Evolutionary conservation across 2,329 filamentous ascomycete genomes (phyloP).

Genomic region (Penicillium sp.): DNA sequence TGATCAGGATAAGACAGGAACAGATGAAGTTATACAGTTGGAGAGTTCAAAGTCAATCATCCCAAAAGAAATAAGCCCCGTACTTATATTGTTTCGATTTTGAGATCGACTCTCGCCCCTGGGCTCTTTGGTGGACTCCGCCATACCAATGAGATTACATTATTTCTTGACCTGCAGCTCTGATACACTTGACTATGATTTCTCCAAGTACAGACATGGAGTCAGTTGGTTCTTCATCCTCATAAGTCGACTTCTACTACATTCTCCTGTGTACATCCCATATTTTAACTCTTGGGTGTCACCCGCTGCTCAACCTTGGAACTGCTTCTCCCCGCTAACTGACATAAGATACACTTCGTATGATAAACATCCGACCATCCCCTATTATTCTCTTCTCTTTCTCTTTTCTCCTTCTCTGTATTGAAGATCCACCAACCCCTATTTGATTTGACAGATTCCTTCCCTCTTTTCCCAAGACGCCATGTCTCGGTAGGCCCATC

Average conservation of each 20-base stretch:
- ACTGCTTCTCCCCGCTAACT: not conserved
- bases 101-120: conserved; percentile 1
- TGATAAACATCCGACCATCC: too few species aligned
- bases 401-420: not conserved
- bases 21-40: too few species aligned
- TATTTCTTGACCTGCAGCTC: not conserved
- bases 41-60: not conserved
- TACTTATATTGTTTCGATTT: not conserved
- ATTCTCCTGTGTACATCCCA: too few species aligned
- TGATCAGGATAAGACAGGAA: not conserved
- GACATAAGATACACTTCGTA: too few species aligned
- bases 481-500: conserved; percentile 6
- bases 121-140: not conserved
- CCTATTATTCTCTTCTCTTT: not conserved
- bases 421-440: conserved; percentile 6
- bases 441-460: too few species aligned
- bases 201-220: too few species aligned
- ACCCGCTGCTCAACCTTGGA: too few species aligned
- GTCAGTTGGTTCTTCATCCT: too few species aligned
- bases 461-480: too few species aligned
- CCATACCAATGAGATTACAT: not conserved
- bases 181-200: too few species aligned
- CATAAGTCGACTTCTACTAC: too few species aligned
- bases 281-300: too few species aligned
- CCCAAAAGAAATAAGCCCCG: not conserved